A percentile compares a stretch with the other conserved stretches of the same genome.
Conservation (phyloP, 306 rosid species). For the Glycine soja region DNA sequence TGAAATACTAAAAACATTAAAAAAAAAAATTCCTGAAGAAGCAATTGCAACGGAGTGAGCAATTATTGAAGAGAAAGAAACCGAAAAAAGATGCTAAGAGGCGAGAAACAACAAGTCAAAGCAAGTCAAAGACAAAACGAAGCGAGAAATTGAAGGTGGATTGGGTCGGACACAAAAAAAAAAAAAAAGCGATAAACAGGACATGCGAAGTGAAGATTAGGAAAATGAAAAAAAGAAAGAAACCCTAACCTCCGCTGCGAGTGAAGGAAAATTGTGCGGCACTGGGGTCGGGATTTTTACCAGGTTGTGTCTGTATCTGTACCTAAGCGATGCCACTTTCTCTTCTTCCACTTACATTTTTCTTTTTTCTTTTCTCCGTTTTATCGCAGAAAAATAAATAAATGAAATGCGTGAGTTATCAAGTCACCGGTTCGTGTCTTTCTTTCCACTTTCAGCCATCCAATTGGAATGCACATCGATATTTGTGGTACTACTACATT, state of each 20-base stretch:
- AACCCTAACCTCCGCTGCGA: constrained; percentile 32
- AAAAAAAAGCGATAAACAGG: not conserved
- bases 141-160: constrained; percentile 16
- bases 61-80: not conserved
- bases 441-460: constrained; percentile 24
- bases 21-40: not conserved
- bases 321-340: constrained; percentile 16
- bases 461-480: constrained; percentile 1
- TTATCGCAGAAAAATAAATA: not conserved
- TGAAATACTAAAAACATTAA: not conserved
- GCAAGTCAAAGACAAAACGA: constrained; percentile 8
- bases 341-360: constrained; percentile 27
- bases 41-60: not conserved
- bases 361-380: not conserved
- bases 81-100: not conserved
- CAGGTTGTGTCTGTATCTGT: constrained; percentile 6
- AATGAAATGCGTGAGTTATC: constrained; percentile 10
- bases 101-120: constrained; percentile 13
- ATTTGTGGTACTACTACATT: not conserved
- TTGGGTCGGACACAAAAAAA: not conserved
- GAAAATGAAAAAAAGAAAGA: not conserved
- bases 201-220: not conserved
- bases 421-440: not conserved
- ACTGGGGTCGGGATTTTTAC: not conserved
- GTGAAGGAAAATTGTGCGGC: not conserved